Conservation (phyloP, 805 yeast species). For the Clavispora fructus region DNA sequence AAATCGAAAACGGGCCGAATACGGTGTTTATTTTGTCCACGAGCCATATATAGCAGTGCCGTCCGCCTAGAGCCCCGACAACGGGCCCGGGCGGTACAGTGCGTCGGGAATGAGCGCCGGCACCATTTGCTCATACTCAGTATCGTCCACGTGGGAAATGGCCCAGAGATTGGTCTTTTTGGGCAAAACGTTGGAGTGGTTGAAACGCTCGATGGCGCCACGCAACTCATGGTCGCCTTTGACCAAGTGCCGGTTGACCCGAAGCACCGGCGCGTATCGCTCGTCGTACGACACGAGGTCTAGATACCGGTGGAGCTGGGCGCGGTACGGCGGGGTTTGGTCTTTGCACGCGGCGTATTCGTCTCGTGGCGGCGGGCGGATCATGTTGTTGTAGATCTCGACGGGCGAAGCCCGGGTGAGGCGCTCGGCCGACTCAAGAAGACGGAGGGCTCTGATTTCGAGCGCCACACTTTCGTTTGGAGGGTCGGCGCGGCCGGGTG, state of each 20-base stretch:
- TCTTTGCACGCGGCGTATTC: slow-evolving; percentile 10
- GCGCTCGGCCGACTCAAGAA: slow-evolving; percentile 13
- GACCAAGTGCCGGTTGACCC: slow-evolving; percentile 19
- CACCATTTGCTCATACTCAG: slow-evolving; percentile 19
- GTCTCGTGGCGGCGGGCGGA: slow-evolving; percentile 9
- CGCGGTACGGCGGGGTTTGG: slow-evolving; percentile 18
- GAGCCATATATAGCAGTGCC: not conserved
- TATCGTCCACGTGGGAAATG: slow-evolving; percentile 21
- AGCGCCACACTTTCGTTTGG: not conserved
- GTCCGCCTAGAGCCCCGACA: not conserved
- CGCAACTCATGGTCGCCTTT: slow-evolving; percentile 13
- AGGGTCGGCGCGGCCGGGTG: too few species aligned
- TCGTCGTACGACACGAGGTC: slow-evolving; percentile 23
- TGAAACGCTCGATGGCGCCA: slow-evolving; percentile 17
- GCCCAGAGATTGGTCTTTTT: slow-evolving; percentile 17
- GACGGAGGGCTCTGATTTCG: slow-evolving; percentile 5
- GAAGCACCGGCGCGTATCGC: slow-evolving; percentile 18
- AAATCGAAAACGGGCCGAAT: not conserved
- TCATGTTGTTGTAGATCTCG: slow-evolving; percentile 4
- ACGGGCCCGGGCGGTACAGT: not conserved
- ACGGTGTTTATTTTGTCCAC: not conserved
- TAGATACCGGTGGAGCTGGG: slow-evolving; percentile 15
- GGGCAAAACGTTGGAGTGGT: slow-evolving; percentile 19
- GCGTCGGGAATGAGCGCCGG: slow-evolving; percentile 16
- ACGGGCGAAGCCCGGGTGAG: slow-evolving; percentile 3